phyloP scores from a whole-genome alignment of 2,329 filamentous ascomycete species.

The Fusarium multiceps region DNA sequence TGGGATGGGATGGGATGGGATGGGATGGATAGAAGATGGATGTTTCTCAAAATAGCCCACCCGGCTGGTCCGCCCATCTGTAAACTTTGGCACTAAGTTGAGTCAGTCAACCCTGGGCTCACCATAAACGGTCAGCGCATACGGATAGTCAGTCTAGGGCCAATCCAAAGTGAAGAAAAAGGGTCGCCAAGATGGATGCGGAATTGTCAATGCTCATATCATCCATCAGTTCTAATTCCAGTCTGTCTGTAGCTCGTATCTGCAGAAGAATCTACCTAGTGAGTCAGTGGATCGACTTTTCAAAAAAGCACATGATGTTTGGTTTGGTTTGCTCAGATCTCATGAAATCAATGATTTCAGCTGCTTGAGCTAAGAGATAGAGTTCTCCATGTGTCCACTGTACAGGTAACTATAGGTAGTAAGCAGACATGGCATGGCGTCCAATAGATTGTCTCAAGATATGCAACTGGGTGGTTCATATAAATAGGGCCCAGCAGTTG shows the following conservation, averaged over 20 bases:
- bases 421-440: constrained; percentile 8
- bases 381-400: not conserved
- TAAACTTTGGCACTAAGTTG: constrained; percentile 24
- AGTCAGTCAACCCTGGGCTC: constrained; percentile 1
- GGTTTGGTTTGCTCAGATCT: not conserved
- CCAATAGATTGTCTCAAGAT: constrained; percentile 4
- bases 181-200: constrained; percentile 7
- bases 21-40: not conserved
- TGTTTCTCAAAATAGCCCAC: constrained; percentile 36
- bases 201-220: constrained; percentile 10
- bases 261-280: constrained; percentile 6
- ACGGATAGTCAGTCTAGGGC: constrained; percentile 11
- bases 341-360: constrained; percentile 4
- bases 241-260: constrained; percentile 25
- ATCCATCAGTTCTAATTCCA: constrained; percentile 2
- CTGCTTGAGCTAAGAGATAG: not conserved
- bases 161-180: not conserved
- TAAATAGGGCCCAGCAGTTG: not conserved
- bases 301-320: constrained; percentile 3
- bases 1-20: not conserved
- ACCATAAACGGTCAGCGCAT: constrained; percentile 32
- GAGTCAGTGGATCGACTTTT: constrained; percentile 6
- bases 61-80: constrained; percentile 5
- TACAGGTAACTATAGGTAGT: not conserved
- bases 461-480: constrained; percentile 1